A percentile compares a stretch with the other conserved stretches of the same genome.
Conservation (phyloP, 2,329 filamentous ascomycete species). For the Phyllachora maydis region DNA sequence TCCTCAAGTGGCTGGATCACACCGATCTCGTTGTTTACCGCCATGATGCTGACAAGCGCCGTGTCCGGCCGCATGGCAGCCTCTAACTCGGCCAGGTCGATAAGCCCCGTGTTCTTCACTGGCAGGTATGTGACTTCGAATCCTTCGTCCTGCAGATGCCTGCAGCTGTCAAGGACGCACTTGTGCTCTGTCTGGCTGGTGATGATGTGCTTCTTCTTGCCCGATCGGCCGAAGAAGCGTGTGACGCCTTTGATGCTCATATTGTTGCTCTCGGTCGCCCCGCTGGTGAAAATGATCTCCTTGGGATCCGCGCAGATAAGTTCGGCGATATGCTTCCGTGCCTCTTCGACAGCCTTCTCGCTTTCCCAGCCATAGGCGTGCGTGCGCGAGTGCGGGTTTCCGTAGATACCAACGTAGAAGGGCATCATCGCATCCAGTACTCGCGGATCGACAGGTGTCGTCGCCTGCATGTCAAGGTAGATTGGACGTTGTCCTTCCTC, state of each 20-base stretch:
- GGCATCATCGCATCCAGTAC: slow-evolving; percentile 95
- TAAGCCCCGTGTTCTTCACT: slow-evolving; percentile 67
- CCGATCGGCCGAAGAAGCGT: slow-evolving; percentile 75
- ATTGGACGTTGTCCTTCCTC: slow-evolving; percentile 85
- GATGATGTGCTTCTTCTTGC: slow-evolving; percentile 97
- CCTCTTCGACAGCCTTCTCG: slow-evolving; percentile 79
- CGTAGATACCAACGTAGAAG: slow-evolving; percentile 80
- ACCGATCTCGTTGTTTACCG: slow-evolving; percentile 98
- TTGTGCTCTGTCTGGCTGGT: slow-evolving; percentile 98
- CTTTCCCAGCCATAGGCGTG: slow-evolving; percentile 99
- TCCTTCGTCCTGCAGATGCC: slow-evolving; percentile 90
- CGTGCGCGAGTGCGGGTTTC: slow-evolving; percentile 91
- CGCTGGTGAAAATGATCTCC: slow-evolving; percentile 97
- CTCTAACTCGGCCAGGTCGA: slow-evolving; percentile 68
- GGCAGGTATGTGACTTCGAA: slow-evolving; percentile 95
- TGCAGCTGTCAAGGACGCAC: slow-evolving; percentile 91
- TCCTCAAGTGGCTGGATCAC: slow-evolving; percentile 93
- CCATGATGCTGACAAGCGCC: slow-evolving; percentile 87
- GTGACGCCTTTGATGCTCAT: slow-evolving; percentile 99
- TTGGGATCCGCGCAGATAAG: slow-evolving; percentile 90
- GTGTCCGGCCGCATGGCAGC: slow-evolving; percentile 83
- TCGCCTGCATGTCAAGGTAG: slow-evolving; percentile 96
- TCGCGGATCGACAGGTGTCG: slow-evolving; percentile 82
- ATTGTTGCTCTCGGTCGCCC: slow-evolving; percentile 96
- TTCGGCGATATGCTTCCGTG: slow-evolving; percentile 61